Base-by-base conservation (phyloP, 2,329 filamentous ascomycete genomes). In the Cytospora schulzeri region DNA sequence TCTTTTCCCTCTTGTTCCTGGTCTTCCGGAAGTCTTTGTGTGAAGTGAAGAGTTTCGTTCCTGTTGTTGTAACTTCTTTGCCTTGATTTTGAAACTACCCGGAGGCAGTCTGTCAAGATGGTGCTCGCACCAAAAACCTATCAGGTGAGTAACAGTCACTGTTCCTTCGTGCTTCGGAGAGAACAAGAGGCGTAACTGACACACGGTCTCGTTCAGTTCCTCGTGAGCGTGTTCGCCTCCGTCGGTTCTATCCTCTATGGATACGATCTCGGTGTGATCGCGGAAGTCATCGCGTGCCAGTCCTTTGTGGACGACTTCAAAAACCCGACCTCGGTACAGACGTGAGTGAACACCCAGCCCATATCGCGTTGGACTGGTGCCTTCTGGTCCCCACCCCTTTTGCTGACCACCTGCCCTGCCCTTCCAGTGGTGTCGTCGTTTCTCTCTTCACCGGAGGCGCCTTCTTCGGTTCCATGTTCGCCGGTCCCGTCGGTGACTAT, bases 361-460 rank as follows among this genome's bases (percentile, higher is more conserved):
- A 28, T 50, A 29, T n/a, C 26, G 29, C 50, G 15, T 24, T 11
- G 26, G n/a, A 41, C 33, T 51, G 66, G 17, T 65, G 63, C 35
- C 59, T 64, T 63, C 62, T 64, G 55, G n/a, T 28, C n/a, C 17
- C n/a, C n/a, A n/a, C n/a, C n/a, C 55, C 41, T 50, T 12, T 22
- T 55, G 7, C 31, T 35, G n/a, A 29, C 48, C 31, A 14, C 17
- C 48, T 19, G 9, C 29, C 11, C 57, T 22, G 54, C n/a, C n/a
- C n/a, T n/a, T 45, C 6, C 56, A 88, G 83, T 45, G 90, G 89
- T 60, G 85, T 89, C 4, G 88, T 92, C 0, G 91, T 93, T 1
- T 91, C 89, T 1, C 82, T 93, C 65, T 93, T 94, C 74, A 94
- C 91, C 0, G 89, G 91, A 45, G 83, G 83, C n/a, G 90, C 90